These are phyloP conservation scores for Dendrostoma leiphaemia DNA, from an alignment of 2,329 filamentous ascomycete species.

Conservation along the genomic window DNA sequence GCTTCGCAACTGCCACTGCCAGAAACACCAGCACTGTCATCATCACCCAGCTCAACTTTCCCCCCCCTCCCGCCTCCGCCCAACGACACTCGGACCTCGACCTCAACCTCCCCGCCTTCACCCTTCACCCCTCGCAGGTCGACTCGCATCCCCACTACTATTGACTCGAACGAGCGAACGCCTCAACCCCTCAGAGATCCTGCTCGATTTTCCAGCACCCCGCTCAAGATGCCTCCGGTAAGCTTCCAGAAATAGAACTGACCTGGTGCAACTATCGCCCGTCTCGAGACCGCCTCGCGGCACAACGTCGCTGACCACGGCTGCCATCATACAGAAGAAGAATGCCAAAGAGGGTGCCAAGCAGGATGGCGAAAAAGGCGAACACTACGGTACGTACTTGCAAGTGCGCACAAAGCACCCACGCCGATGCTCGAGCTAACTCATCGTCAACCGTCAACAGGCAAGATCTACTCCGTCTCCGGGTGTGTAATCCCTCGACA, in stretches of 20 bases:
- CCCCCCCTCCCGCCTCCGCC: slow-evolving; percentile 28
- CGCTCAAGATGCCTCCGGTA: slow-evolving; percentile 56
- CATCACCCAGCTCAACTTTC: slow-evolving; percentile 21
- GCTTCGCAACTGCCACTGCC: slow-evolving; percentile 39
- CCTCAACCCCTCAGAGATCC: slow-evolving; percentile 29
- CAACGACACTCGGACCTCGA: too few relatives aligned
- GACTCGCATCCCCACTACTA: slow-evolving; percentile 26
- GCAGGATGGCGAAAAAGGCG: too few relatives aligned
- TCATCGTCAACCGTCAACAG: slow-evolving; percentile 34
- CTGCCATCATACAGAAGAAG: slow-evolving; percentile 30
- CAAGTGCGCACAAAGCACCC: too few relatives aligned
- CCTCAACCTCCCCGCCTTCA: slow-evolving; percentile 28
- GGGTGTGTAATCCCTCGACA: slow-evolving; percentile 49
- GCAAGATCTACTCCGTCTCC: slow-evolving; percentile 62
- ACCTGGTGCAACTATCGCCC: slow-evolving; percentile 2
- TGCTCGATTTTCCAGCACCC: slow-evolving; percentile 23
- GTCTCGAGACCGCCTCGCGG: slow-evolving; percentile 12
- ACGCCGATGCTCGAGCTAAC: slow-evolving; percentile 10
- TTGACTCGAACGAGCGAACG: slow-evolving; percentile 16
- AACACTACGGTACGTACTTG: slow-evolving; percentile 42
- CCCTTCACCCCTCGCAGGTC: slow-evolving; percentile 28
- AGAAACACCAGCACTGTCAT: slow-evolving; percentile 35
- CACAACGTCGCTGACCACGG: slow-evolving; percentile 10
- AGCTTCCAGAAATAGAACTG: slow-evolving; percentile 30
- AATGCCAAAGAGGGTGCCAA: slow-evolving; percentile 33